Percentiles rank a stretch among this genome's conserved stretches.
Conservation (phyloP, 768 basidiomycete species). For the Naganishia vaughanmartiniae region DNA sequence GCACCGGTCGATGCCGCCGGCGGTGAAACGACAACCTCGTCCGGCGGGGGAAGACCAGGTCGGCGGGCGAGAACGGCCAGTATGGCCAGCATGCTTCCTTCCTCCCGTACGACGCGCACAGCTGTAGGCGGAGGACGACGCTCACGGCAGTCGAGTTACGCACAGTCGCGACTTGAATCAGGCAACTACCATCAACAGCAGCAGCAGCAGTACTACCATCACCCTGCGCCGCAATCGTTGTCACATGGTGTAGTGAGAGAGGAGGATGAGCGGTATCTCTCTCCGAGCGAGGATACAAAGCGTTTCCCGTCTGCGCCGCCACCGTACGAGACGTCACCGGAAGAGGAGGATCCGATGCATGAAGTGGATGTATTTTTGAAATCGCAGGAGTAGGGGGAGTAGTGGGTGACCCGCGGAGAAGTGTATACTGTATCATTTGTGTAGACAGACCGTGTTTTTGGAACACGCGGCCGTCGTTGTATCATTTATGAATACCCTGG, state of each 20-base stretch:
- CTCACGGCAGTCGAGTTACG: constrained; percentile 6
- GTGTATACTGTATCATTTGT: neutral
- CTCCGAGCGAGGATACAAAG: neutral
- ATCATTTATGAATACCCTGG: neutral
- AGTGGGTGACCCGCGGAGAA: neutral
- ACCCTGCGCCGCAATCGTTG: neutral
- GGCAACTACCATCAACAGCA: constrained; percentile 5
- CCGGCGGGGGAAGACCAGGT: neutral
- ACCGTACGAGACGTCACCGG: constrained; percentile 1
- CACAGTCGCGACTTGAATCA: neutral
- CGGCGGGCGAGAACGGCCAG: constrained; percentile 22
- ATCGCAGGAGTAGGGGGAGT: neutral
- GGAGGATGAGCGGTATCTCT: constrained; percentile 18
- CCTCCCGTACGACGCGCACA: constrained; percentile 9
- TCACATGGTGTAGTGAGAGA: neutral
- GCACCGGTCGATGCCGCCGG: constrained; percentile 11
- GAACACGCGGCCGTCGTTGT: neutral
- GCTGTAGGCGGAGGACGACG: neutral
- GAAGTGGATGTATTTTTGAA: constrained; percentile 14
- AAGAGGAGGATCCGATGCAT: neutral
- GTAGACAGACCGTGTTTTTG: neutral
- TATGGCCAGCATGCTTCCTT: constrained; percentile 29
- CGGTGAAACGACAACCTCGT: neutral
- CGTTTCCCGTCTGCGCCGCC: constrained; percentile 7
- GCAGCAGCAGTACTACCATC: neutral